These are phyloP conservation scores for Ceratocystiopsis minuta DNA, from an alignment of 2,329 filamentous ascomycete genomes.

Conservation along the genomic window DNA sequence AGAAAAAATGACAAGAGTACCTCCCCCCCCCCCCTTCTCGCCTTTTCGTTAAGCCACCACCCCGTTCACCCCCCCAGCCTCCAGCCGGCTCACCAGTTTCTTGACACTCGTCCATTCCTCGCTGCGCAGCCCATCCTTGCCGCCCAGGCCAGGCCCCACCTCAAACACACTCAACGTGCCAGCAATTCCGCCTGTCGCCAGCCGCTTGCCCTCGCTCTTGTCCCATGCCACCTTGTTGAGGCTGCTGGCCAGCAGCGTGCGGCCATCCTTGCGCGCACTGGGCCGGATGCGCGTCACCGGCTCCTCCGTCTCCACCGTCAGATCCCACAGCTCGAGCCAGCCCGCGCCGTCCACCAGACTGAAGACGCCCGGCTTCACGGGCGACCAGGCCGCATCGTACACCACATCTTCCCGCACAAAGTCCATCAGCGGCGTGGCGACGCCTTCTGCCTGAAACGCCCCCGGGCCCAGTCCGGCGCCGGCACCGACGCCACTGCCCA, in stretches of 20 bases:
- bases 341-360: conserved; percentile 87
- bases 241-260: conserved; percentile 61
- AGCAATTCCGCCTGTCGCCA: conserved; percentile 84
- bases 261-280: conserved; percentile 43
- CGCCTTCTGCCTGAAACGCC: conserved; percentile 18
- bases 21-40: no score
- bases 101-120: conserved; percentile 93
- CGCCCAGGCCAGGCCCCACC: conserved; percentile 64
- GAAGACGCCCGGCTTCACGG: conserved; percentile 84
- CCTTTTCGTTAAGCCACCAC: no score
- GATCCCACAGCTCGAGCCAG: conserved; percentile 85
- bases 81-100: conserved; percentile 64
- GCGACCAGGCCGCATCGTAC: conserved; percentile 92
- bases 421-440: conserved; percentile 62
- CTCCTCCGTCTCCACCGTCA: conserved; percentile 82
- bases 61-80: conserved; percentile 36
- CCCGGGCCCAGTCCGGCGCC: conserved; percentile 12
- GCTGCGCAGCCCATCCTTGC: conserved; percentile 62
- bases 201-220: conserved; percentile 63
- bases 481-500: neutral
- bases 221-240: conserved; percentile 95
- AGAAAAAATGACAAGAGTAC: no score
- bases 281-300: conserved; percentile 68
- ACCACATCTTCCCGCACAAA: conserved; percentile 91
- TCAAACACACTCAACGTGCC: conserved; percentile 86